phyloP scores from a whole-genome alignment of 805 yeast species.

The Sporopachydermia lactativora region DNA sequence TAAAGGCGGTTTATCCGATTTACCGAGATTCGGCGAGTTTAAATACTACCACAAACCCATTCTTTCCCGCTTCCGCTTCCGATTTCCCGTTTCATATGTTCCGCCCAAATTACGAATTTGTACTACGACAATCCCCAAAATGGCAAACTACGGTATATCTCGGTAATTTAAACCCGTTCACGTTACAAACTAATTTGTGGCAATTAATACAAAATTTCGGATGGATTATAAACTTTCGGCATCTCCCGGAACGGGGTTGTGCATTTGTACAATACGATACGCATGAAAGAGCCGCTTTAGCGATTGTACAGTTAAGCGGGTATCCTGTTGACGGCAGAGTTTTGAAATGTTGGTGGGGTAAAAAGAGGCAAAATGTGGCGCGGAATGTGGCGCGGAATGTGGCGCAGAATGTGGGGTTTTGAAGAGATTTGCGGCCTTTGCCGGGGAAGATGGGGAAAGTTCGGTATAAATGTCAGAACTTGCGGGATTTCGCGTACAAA shows the following conservation, averaged over 20 bases:
- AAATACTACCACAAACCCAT: not conserved
- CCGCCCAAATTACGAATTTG: slow-evolving; percentile 54
- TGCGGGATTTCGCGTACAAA: too few relatives aligned
- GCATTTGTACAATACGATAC: slow-evolving; percentile 81
- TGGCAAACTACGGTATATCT: slow-evolving; percentile 81
- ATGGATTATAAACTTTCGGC: slow-evolving; percentile 64
- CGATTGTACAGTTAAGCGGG: slow-evolving; percentile 68
- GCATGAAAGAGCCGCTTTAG: slow-evolving; percentile 81
- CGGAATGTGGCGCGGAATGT: too few relatives aligned
- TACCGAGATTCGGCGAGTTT: too few relatives aligned
- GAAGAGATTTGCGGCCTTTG: too few relatives aligned
- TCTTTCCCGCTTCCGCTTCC: not conserved
- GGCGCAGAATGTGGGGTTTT: too few relatives aligned
- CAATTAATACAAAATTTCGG: slow-evolving; percentile 73
- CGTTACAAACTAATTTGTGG: slow-evolving; percentile 57
- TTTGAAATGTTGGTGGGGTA: slow-evolving; percentile 82
- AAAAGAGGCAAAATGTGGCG: too few relatives aligned
- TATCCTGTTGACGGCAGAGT: slow-evolving; percentile 55
- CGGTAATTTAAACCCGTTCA: slow-evolving; percentile 71
- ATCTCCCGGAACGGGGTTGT: slow-evolving; percentile 72
- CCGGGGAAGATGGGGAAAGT: too few relatives aligned
- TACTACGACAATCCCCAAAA: slow-evolving; percentile 63
- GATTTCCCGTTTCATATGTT: not conserved
- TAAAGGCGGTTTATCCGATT: too few relatives aligned
- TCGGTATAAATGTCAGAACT: too few relatives aligned